Evolutionary conservation across 225 moss, liverwort and hornwort genomes (phyloP), one percentile per base, ranked within the genome.

Genomic region (Asterella californica): DNA sequence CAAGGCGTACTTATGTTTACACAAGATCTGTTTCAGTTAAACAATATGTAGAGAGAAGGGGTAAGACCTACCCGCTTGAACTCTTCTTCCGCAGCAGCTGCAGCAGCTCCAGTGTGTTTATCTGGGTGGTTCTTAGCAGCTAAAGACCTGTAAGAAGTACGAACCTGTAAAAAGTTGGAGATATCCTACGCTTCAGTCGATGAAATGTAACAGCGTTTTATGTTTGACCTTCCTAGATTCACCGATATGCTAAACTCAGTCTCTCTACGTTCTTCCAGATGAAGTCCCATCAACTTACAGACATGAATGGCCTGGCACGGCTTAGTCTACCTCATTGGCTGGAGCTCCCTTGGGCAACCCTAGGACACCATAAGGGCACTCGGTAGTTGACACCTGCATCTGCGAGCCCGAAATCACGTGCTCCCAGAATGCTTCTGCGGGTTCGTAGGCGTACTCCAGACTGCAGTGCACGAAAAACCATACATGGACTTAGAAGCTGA

Each of bases 381-480:
- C 96, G 60, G 83, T 75, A 81, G 84, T 90, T 6, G 87, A 83
- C 64, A 92, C 68, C 21, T 90, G 90, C 75, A 91, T 78, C 46
- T 88, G 86, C 38, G 92, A 89, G 49, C 85, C 89, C 67, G 94
- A 87, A 88, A 94, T 24, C 18, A 96, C 96, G 69, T 91, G 90
- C 69, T 96, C 96, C 53, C 92, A 96, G 76, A 96, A 96, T 27
- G 88, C 91, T 78, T 96, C 96, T 2, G 94, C 92, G 27, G 96
- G 96, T 79, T 96, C 94, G 71, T 91, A 96, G 0, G 96, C 96
- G 85, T 96, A 96, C 83, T 96, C 96, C 71, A 96, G 83, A 86
- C 92, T 94, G 77, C 36, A 76, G 5, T 50, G 50, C 27, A 52
- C 49, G 25, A 50, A 46, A n/a, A 3, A 42, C 64, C 42, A 2